Percentiles rank a stretch among this genome's conserved stretches.
Conservation (phyloP, 805 yeast species). For the Vanderwaltozyma tropicalis region DNA sequence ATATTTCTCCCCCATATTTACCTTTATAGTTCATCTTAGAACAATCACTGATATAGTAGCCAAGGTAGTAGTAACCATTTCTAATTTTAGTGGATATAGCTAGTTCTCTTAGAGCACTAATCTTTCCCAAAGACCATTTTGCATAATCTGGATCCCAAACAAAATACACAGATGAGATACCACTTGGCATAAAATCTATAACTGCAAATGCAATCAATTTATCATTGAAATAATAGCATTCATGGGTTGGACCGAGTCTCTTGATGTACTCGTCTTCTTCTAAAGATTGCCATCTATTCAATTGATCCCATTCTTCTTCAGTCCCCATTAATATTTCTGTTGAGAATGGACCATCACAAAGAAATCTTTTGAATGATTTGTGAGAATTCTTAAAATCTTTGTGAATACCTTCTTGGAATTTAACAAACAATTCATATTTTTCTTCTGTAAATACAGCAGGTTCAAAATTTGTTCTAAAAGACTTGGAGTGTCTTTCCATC, state of each 20-base stretch:
- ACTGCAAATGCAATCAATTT: slow-evolving; percentile 67
- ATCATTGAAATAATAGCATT: slow-evolving; percentile 57
- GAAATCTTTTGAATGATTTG: slow-evolving; percentile 48
- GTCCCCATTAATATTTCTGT: slow-evolving; percentile 16
- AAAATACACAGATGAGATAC: slow-evolving; percentile 76
- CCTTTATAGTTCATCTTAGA: slow-evolving; percentile 74
- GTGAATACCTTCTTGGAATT: slow-evolving; percentile 66
- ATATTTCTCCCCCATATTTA: slow-evolving; percentile 64
- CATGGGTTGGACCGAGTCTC: slow-evolving; percentile 59
- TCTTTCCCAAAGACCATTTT: slow-evolving; percentile 60
- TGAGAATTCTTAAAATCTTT: slow-evolving; percentile 43
- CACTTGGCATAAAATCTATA: slow-evolving; percentile 63
- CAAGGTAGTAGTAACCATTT: slow-evolving; percentile 58
- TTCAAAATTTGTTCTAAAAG: slow-evolving; percentile 39
- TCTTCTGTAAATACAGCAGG: slow-evolving; percentile 42
- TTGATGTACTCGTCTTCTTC: slow-evolving; percentile 11
- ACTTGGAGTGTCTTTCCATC: slow-evolving; percentile 27
- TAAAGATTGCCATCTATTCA: slow-evolving; percentile 31
- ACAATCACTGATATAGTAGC: slow-evolving; percentile 72
- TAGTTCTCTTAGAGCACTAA: slow-evolving; percentile 66
- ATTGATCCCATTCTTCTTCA: slow-evolving; percentile 18
- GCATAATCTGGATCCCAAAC: slow-evolving; percentile 79
- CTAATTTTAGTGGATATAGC: slow-evolving; percentile 36
- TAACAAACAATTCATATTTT: slow-evolving; percentile 51
- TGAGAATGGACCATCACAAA: slow-evolving; percentile 59